Percentiles rank a stretch among this genome's conserved stretches.
Conservation (phyloP, 2,329 filamentous ascomycete genomes). For the Cephalotrichum gorgonifer region DNA sequence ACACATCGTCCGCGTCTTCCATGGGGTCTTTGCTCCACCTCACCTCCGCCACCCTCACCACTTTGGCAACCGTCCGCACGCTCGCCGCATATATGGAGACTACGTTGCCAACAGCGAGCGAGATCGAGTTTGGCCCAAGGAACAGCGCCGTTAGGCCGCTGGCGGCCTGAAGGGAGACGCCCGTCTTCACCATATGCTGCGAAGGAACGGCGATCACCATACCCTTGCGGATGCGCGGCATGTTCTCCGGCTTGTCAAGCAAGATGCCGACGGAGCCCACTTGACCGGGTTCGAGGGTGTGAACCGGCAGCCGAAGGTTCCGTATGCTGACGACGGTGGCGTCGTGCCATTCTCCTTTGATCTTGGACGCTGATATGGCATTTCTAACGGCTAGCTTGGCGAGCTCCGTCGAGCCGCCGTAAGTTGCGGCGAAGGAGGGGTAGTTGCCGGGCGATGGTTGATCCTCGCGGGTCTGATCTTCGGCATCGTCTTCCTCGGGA, state of each 20-base stretch:
- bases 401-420: conserved; percentile 43
- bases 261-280: conserved; percentile 81
- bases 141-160: conserved; percentile 66
- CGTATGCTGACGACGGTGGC: conserved; percentile 79
- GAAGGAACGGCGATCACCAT: conserved; percentile 67
- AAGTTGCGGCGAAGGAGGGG: conserved; percentile 36
- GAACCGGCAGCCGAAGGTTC: conserved; percentile 76
- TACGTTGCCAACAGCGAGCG: conserved; percentile 55
- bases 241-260: conserved; percentile 33
- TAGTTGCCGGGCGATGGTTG: conserved; percentile 35
- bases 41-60: conserved; percentile 43
- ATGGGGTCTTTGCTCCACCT: conserved; percentile 29
- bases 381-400: conserved; percentile 41
- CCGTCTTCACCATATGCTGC: conserved; percentile 44
- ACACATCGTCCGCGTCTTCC: conserved; percentile 45
- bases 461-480: conserved; percentile 27
- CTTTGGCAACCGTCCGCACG: conserved; percentile 68
- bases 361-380: conserved; percentile 37
- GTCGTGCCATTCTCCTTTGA: conserved; percentile 63
- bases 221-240: conserved; percentile 56
- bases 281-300: conserved; percentile 65
- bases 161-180: conserved; percentile 50
- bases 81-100: conserved; percentile 84
- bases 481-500: conserved; percentile 38
- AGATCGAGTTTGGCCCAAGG: conserved; percentile 47